Percentiles rank a stretch among this genome's conserved stretches.
Evolutionary conservation across 2,329 filamentous ascomycete species (phyloP).

Genomic region (Colletotrichum shisoi): DNA sequence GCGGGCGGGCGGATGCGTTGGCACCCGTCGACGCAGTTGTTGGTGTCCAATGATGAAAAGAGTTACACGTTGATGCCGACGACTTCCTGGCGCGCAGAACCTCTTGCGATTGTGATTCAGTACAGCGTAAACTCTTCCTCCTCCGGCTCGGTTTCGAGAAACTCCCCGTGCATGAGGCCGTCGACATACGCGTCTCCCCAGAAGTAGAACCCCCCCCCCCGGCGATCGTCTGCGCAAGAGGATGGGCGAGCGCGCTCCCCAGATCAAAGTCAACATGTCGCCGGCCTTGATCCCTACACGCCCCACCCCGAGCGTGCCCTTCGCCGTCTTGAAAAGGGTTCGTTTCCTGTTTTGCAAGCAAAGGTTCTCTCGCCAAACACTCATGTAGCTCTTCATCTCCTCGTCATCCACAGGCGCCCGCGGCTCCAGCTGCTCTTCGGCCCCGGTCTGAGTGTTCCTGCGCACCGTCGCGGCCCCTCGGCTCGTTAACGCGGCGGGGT

Average conservation of each 20-base stretch:
- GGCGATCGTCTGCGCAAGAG: background rate
- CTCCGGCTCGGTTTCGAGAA: conserved; percentile 31
- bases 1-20: background rate
- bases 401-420: background rate
- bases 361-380: background rate
- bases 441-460: background rate
- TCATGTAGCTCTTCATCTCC: background rate
- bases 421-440: background rate
- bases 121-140: conserved; percentile 3
- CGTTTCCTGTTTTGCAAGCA: background rate
- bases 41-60: conserved; percentile 4
- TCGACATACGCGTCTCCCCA: conserved; percentile 40
- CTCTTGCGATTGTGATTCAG: background rate
- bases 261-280: background rate
- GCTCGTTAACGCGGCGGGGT: background rate
- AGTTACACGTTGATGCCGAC: conserved; percentile 1
- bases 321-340: conserved; percentile 41
- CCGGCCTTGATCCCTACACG: background rate
- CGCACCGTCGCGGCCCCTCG: background rate
- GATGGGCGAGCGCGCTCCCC: background rate
- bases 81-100: no score
- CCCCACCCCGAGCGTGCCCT: conserved; percentile 38
- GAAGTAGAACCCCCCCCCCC: conserved; percentile 25
- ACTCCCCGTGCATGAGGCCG: conserved; percentile 39
- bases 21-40: background rate